phyloP scores from a whole-genome alignment of 441 rosid genomes.

The Pelargonium cotyledonis region DNA sequence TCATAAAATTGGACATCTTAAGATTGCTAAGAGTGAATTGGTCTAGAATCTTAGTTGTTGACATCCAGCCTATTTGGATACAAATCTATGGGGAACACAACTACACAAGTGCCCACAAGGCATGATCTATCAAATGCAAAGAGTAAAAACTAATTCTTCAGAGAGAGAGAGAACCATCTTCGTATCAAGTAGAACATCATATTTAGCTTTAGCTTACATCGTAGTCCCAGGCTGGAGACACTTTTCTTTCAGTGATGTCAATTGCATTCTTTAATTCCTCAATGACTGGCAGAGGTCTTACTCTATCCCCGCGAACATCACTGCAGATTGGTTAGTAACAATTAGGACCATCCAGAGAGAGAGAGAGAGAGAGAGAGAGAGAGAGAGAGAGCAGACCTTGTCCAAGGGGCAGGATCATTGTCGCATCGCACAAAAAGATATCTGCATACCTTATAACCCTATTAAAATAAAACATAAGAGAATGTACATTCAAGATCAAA shows the following conservation, averaged over 20 bases:
- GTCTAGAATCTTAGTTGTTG: neutral
- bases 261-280: slow-evolving; percentile 47
- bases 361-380: neutral
- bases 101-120: too few relatives aligned
- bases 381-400: slow-evolving; percentile 40
- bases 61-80: neutral
- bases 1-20: neutral
- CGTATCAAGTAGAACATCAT: neutral
- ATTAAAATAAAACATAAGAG: slow-evolving; percentile 8
- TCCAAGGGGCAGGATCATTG: slow-evolving; percentile 91
- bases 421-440: slow-evolving; percentile 86
- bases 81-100: neutral
- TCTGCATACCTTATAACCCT: slow-evolving; percentile 57
- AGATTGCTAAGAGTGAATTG: too few relatives aligned
- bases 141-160: neutral
- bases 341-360: too few relatives aligned
- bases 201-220: slow-evolving; percentile 48
- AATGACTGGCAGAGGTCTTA: slow-evolving; percentile 58
- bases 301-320: slow-evolving; percentile 67
- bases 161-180: neutral
- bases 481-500: neutral
- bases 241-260: slow-evolving; percentile 56
- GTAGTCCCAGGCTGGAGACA: slow-evolving; percentile 64
- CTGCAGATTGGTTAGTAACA: too few relatives aligned
- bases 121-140: neutral